Evolutionary conservation across 164 flowering plant genomes (phyloP).

Genomic region (Protea cynaroides): DNA sequence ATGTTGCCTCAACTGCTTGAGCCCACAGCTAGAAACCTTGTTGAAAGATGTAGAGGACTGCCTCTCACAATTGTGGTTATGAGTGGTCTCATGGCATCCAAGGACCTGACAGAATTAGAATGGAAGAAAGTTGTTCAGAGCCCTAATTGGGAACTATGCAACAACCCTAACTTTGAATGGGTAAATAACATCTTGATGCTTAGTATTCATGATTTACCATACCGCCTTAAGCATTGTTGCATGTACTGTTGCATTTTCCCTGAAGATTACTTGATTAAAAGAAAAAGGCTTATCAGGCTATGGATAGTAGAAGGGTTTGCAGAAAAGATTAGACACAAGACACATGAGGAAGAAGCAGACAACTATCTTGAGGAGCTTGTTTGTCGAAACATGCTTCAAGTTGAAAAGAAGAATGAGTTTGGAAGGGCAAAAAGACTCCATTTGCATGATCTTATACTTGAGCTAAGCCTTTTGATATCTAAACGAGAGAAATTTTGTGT

Average conservation of each 20-base stretch:
- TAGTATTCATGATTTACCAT: no score
- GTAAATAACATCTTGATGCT: no score
- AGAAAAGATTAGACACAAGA: not conserved
- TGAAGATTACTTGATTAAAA: not conserved
- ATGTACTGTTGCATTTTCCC: not conserved
- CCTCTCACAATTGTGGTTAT: no score
- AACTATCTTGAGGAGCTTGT: conserved; percentile 2
- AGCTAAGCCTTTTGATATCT: not conserved
- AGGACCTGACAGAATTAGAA: no score
- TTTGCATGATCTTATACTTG: not conserved
- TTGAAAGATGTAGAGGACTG: conserved; percentile 34
- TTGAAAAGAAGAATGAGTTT: not conserved
- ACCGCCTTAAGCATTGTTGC: conserved; percentile 3
- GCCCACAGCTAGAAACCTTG: conserved; percentile 15
- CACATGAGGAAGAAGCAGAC: not conserved
- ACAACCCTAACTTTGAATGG: no score
- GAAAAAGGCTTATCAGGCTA: not conserved
- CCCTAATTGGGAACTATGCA: no score
- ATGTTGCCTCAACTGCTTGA: conserved; percentile 10
- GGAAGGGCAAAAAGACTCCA: not conserved
- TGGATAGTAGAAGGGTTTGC: conserved; percentile 4
- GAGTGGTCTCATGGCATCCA: no score
- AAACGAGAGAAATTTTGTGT: not conserved
- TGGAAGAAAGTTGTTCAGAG: no score
- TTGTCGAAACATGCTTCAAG: conserved; percentile 4